phyloP scores from a whole-genome alignment of 2,329 filamentous ascomycete species.

The Aspergillus caelatus region DNA sequence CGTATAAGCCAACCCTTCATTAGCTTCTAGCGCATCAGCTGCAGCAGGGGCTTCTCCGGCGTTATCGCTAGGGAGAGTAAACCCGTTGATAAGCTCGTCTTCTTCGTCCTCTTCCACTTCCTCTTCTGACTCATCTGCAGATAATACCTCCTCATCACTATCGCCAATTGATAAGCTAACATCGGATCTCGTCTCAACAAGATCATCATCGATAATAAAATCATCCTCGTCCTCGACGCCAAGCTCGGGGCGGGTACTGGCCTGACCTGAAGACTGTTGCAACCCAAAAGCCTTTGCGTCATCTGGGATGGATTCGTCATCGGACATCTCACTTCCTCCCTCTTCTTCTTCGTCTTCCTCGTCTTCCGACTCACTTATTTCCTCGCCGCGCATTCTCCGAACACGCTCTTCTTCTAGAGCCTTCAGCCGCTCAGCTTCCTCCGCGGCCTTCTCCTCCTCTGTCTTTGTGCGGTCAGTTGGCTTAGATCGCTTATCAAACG shows the following conservation, averaged over 20 bases:
- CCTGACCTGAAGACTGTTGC: conserved; percentile 51
- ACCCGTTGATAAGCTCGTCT: conserved; percentile 72
- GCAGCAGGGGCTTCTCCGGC: conserved; percentile 27
- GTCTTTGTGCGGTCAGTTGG: conserved; percentile 90
- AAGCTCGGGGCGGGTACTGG: conserved; percentile 48
- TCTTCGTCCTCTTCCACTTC: conserved; percentile 57
- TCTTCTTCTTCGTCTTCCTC: conserved; percentile 49
- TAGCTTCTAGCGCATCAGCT: conserved; percentile 48
- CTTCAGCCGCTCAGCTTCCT: conserved; percentile 75
- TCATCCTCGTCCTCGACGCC: conserved; percentile 93
- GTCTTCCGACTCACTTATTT: conserved; percentile 61
- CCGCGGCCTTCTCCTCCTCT: conserved; percentile 78
- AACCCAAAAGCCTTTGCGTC: conserved; percentile 66
- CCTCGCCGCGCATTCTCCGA: conserved; percentile 83
- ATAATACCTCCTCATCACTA: conserved; percentile 59
- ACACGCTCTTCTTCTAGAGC: conserved; percentile 81
- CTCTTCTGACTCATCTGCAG: conserved; percentile 58
- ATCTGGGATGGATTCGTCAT: conserved; percentile 53
- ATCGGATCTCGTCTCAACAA: conserved; percentile 78
- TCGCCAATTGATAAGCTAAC: conserved; percentile 45
- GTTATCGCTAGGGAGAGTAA: conserved; percentile 50
- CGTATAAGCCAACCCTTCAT: conserved; percentile 71
- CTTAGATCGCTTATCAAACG: conserved; percentile 80
- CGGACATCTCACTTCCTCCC: conserved; percentile 42
- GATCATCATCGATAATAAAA: conserved; percentile 85